A percentile compares a stretch with the other conserved stretches of the same genome.
These are phyloP conservation scores for Myotisia sp. DNA, from an alignment of 2,329 filamentous ascomycete genomes.

Conservation along the genomic window DNA sequence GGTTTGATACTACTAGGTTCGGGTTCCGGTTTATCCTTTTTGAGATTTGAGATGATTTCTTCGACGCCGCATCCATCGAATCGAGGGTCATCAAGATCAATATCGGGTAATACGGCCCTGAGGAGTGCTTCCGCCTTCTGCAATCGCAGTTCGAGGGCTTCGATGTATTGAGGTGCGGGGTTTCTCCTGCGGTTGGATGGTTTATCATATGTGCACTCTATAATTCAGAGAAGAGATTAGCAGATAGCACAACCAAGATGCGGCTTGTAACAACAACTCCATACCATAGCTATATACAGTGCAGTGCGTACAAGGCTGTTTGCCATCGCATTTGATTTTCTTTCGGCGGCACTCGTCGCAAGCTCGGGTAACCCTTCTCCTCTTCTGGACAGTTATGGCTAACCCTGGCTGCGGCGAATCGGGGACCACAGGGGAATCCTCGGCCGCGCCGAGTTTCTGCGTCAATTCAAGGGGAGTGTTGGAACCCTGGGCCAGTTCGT, in stretches of 20 bases:
- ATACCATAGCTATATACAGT: slow-evolving; percentile 96
- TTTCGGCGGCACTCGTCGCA: slow-evolving; percentile 74
- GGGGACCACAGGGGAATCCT: slow-evolving; percentile 11
- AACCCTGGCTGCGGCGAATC: slow-evolving; percentile 20
- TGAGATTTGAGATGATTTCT: slow-evolving; percentile 32
- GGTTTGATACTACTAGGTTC: slow-evolving; percentile 16
- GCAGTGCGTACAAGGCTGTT: slow-evolving; percentile 85
- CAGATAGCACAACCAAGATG: not conserved
- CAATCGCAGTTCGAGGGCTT: slow-evolving; percentile 68
- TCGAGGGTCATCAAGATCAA: slow-evolving; percentile 71
- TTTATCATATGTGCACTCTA: slow-evolving; percentile 91
- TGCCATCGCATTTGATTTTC: slow-evolving; percentile 78
- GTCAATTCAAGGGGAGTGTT: not conserved
- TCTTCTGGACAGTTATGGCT: slow-evolving; percentile 52
- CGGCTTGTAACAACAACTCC: slow-evolving; percentile 14
- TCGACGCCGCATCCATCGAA: slow-evolving; percentile 65
- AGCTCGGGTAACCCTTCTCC: slow-evolving; percentile 62
- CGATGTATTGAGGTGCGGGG: slow-evolving; percentile 82
- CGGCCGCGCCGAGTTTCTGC: slow-evolving; percentile 2
- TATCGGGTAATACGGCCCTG: slow-evolving; percentile 64
- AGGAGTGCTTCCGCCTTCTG: slow-evolving; percentile 71
- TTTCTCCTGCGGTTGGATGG: slow-evolving; percentile 84
- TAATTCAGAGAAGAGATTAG: slow-evolving; percentile 1
- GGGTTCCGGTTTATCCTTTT: slow-evolving; percentile 15
- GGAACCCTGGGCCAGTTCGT: not conserved